Conservation (phyloP, 2,329 filamentous ascomycete species). For the Graphilbum ipis-grandicollis region DNA sequence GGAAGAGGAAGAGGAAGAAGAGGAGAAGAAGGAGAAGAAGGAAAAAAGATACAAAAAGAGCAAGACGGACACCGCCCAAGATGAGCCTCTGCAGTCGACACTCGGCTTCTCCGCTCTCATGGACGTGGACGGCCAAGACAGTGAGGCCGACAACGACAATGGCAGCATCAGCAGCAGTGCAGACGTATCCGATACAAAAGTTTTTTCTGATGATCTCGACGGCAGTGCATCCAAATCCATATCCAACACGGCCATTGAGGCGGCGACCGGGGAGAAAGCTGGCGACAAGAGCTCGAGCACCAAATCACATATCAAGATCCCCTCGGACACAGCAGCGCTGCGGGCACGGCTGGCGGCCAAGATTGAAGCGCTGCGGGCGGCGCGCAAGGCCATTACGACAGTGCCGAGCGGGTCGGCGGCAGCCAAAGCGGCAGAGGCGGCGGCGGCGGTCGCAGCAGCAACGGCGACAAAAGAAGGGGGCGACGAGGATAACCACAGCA, state of each 20-base stretch:
- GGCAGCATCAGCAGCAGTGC: conserved; percentile 32
- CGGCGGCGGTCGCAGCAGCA: conserved; percentile 1
- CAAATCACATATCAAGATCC: conserved; percentile 47
- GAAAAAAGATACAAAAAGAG: conserved; percentile 19
- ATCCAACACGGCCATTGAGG: too few species aligned
- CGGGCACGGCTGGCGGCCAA: conserved; percentile 63
- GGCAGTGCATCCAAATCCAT: not conserved
- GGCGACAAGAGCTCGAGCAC: too few species aligned
- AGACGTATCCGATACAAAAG: conserved; percentile 30
- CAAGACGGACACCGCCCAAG: not conserved
- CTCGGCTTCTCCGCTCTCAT: not conserved
- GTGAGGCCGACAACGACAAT: conserved; percentile 17
- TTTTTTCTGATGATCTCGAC: conserved; percentile 19
- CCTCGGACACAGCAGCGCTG: conserved; percentile 55
- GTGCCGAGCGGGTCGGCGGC: not conserved
- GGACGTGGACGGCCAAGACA: conserved; percentile 9
- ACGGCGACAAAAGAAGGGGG: not conserved
- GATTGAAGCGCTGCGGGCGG: conserved; percentile 70
- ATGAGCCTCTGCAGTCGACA: not conserved
- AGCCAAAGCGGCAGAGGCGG: not conserved
- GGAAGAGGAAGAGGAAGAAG: not conserved
- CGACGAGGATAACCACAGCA: not conserved
- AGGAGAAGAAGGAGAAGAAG: conserved; percentile 17
- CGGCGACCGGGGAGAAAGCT: too few species aligned
- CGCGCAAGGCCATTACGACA: conserved; percentile 57